Conservation (phyloP, 352 stramenopile genomes). For the Globisporangium barbulae region DNA sequence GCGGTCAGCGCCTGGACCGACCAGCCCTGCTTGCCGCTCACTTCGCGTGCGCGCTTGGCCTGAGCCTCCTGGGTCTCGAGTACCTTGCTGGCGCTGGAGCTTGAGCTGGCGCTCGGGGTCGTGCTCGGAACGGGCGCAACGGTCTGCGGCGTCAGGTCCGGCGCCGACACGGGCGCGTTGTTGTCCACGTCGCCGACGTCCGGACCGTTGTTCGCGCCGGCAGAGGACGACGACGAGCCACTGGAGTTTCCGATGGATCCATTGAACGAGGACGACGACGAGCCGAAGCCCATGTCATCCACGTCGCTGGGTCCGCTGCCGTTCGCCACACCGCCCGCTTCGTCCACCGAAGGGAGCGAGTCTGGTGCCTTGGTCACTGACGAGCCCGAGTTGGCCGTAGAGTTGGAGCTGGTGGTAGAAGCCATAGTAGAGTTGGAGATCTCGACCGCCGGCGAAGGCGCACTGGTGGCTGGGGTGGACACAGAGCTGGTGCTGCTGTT, state of each 20-base stretch:
- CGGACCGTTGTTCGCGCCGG: slow-evolving; percentile 19
- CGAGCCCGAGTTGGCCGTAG: neutral
- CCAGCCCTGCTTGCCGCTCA: slow-evolving; percentile 20
- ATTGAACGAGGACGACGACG: slow-evolving; percentile 11
- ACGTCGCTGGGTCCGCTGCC: neutral
- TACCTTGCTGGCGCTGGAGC: slow-evolving; percentile 16
- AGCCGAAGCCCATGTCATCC: slow-evolving; percentile 2
- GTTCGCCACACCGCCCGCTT: neutral
- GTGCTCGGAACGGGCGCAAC: slow-evolving; percentile 15
- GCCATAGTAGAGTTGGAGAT: neutral
- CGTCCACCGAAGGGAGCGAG: neutral
- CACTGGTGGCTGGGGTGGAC: neutral
- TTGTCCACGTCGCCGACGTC: slow-evolving; percentile 31
- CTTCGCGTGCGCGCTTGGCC: slow-evolving; percentile 33
- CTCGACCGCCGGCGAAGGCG: neutral
- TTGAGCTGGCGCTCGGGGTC: neutral
- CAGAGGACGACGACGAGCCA: slow-evolving; percentile 3
- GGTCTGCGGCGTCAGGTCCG: slow-evolving; percentile 12
- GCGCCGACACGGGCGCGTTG: slow-evolving; percentile 15
- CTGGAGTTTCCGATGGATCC: slow-evolving; percentile 14
- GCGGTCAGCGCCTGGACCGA: slow-evolving; percentile 17
- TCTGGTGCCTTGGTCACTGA: slow-evolving; percentile 8
- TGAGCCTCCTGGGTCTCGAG: slow-evolving; percentile 40
- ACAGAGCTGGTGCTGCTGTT: neutral
- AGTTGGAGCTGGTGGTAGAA: neutral